Base-by-base conservation (phyloP, 371 early-diverging fungal genomes). In the Rhizomucor miehei region DNA sequence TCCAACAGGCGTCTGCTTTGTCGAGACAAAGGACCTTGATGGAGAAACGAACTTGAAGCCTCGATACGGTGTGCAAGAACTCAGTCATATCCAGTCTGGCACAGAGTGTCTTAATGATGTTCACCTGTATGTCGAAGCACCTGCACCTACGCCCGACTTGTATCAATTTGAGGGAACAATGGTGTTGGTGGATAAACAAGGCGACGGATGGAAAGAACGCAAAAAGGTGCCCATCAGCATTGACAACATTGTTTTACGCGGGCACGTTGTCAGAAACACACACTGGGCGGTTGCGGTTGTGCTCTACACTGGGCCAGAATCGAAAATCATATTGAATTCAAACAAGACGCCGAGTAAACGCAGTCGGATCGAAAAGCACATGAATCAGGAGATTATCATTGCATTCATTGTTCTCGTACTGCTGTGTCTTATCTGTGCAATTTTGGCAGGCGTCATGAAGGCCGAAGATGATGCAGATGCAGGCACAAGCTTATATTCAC, bases 41-140 rank as follows among this genome's bases (percentile, higher is more conserved):
- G 99, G 99, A 17, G 99, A 99, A 69, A 93, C 93, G 16, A 96
- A 97, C 63, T 73, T 97, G 16, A 98, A 98, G 71, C 79, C 87
- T 21, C 79, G 91, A 17, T 60, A 69, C n/a, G 67, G 85, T 21
- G 38, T 89, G n/a, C 71, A 71, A 12, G 87, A 89, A 23, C 81
- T 86, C 0, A 67, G 73, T 13, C 73, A 87, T 56, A 69, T 87
- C 44, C 77, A 81, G 39, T 78, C 81, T 0, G 80, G 88, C 11
- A 64, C 67, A n/a, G 89, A 88, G 14, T 88, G 86, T 60, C 59
- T 77, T 14, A 69, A 80, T 9, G 56, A 85, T 12, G 76, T 75
- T 44, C 70, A 67, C 47, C 66, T 67, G 41, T 82, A 80, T 19
- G 51, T 94, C 25, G 92, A 92, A 51, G 66, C 86, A 20, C 93